These are phyloP conservation scores for Phialophora macrospora DNA, from an alignment of 2,329 filamentous ascomycete genomes.

Conservation along the genomic window DNA sequence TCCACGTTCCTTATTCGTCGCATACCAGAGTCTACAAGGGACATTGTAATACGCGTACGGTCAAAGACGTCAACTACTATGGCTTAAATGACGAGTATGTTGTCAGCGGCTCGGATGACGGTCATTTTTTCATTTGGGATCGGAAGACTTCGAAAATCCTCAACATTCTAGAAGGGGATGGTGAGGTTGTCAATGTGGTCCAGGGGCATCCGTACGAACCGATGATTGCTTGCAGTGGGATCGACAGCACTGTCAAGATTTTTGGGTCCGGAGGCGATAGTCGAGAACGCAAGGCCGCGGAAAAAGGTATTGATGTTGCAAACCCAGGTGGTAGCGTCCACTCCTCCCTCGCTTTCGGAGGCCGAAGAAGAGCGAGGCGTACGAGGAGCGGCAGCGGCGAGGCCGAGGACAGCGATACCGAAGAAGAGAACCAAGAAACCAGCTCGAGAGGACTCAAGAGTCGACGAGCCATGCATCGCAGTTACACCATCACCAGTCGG, in stretches of 20 bases:
- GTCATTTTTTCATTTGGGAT: slow-evolving; percentile 72
- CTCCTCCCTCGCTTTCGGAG: slow-evolving; percentile 40
- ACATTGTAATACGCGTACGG: slow-evolving; percentile 70
- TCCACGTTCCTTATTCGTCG: slow-evolving; percentile 59
- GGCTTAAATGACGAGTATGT: slow-evolving; percentile 71
- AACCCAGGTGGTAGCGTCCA: slow-evolving; percentile 52
- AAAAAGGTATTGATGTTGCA: slow-evolving; percentile 62
- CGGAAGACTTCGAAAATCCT: slow-evolving; percentile 64
- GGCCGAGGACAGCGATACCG: slow-evolving; percentile 28
- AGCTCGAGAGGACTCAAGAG: slow-evolving; percentile 56
- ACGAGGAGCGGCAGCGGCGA: slow-evolving; percentile 17
- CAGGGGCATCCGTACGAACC: slow-evolving; percentile 72
- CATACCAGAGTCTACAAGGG: slow-evolving; percentile 65
- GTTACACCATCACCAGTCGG: slow-evolving; percentile 65
- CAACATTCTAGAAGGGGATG: slow-evolving; percentile 69
- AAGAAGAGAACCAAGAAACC: slow-evolving; percentile 10
- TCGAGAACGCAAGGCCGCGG: slow-evolving; percentile 61
- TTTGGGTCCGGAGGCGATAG: slow-evolving; percentile 63
- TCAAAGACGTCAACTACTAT: slow-evolving; percentile 73
- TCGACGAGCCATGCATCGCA: slow-evolving; percentile 63
- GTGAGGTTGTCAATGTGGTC: slow-evolving; percentile 72
- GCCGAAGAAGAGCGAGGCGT: slow-evolving; percentile 38
- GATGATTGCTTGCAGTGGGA: slow-evolving; percentile 68
- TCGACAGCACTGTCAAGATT: slow-evolving; percentile 71
- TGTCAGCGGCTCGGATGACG: slow-evolving; percentile 69